Base-by-base conservation (phyloP, 129 eudicot genomes). In the Flaveria brownii region DNA sequence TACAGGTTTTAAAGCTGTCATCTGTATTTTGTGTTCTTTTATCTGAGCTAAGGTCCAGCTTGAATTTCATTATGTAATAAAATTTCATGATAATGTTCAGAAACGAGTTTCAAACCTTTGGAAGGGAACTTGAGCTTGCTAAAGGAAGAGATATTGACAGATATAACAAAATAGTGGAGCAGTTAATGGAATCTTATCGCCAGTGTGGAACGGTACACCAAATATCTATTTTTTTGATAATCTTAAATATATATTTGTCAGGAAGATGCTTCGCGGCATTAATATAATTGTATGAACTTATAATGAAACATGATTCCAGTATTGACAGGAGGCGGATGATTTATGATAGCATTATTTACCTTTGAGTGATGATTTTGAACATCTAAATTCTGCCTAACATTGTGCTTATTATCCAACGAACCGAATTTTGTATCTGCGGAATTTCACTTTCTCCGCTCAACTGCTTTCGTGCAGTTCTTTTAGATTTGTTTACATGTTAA, bases 91-190 rank as follows among this genome's bases (percentile, higher is more conserved):
- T 78, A 39, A 57, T 82, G 52, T 74, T 52, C 65, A 95, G 99
- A 83, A 82, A 76, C 68, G 85, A 89, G 75, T 95, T 95, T 75
- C 79, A 71, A 77, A 86, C 77, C 65, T 78, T 84, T 77, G 90
- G 88, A 47, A 86, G 78, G 82, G 99, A 91, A 50, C 92, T 87
- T 79, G 97, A 95, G 64, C 72, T 79, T 85, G 92, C 90, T 13
- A 91, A 84, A 84, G 97, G 90, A 46, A 84, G 86, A 74, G 97
- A 95, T 70, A 84, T 39, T 65, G 88, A 84, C 70, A 86, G 80
- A 86, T 91, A 85, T 78, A n/a, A 83, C 70, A 84, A 81, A 60
- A 79, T 91, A 71, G 57, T 80, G 83, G 82, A 82, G 68, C 96
- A 91, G 82, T 67, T 95, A 60, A 83, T 76, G 81, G 90, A 87